Base-by-base conservation (phyloP, 2,329 filamentous ascomycete species). In the Onygenales sp. region DNA sequence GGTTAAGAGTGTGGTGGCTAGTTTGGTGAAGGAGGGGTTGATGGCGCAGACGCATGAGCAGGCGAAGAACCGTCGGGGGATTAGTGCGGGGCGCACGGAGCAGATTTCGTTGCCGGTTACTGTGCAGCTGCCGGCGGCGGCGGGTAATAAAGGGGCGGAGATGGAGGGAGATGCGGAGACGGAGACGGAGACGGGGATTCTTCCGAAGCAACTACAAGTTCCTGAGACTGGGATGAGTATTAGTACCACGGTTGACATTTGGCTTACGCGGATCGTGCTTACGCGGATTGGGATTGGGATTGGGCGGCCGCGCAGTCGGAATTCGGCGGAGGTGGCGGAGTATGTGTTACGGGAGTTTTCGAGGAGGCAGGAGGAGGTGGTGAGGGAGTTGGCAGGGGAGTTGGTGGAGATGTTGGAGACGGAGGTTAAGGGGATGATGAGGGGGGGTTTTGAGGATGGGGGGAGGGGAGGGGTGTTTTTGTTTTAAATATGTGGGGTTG, bases 201-300 rank as follows among this genome's bases (percentile, higher is more conserved):
- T 27, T 27, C 21, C 21, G 3, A 27, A 3, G 5, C 21, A 27
- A 27, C 21, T 4, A 27, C 21, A 27, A 17, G 17, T 17, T 17
- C 17, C 51, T 61, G 66, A 54, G 58, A 58, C 36, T 58, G 57
- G n/a, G 51, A 72, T 13, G 59, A 58, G 1, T 5, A 10, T 17
- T 38, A 38, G 9, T 11, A 21, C 11, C 38, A 46, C 13, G 6
- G 39, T 11, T 17, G 45, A 27, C 13, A 9, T 33, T 14, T 50
- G 17, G 14, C 50, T 49, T 8, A 36, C 44, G 6, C 49, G 33
- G 2, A 39, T 27, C 5, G 11, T 48, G 32, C 74, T 78, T 59
- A 68, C 78, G 63, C 76, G 87, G 55, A 81, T 97, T 50, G 85
- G 87, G 0, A 74, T 97, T 10, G 93, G 93, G 0, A 95, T 97